Base-by-base conservation (phyloP, 768 basidiomycete genomes). In the Obba rivulosa region DNA sequence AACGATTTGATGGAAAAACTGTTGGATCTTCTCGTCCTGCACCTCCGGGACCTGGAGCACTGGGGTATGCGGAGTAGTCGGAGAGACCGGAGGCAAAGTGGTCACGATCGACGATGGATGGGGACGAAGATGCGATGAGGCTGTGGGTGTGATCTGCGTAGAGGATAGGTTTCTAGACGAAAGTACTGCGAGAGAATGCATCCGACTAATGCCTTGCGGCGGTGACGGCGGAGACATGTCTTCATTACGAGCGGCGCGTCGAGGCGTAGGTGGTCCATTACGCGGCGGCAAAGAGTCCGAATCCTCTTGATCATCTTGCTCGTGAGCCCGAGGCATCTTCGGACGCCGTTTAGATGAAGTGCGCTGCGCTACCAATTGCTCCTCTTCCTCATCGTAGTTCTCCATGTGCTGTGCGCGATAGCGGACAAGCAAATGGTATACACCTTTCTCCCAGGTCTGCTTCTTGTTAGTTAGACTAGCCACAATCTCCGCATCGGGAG, bases 401-500 rank as follows among this genome's bases (percentile, higher is more conserved):
- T 88, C 85, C 37, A 90, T 63, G 47, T 83, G 81, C 55, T 76
- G 80, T 43, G 78, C 77, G 38, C 93, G 81, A 67, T 96, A 97
- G 54, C 81, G 81, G 46, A 85, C 73, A n/a, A 99, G 75, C 4
- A 97, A 70, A 60, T 89, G 84, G 66, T 99, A 99, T 41, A 98
- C 88, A 0, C 90, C 91, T 68, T 99, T 97, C 64, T 98, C 92
- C 88, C 92, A 94, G 23, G 87, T 94, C 43, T 81, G 81, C 47
- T 83, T 80, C 44, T 69, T 58, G 57, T 75, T 82, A 61, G 68
- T 74, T 58, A 99, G 70, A 45, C 78, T 82, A 42, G 77, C 73
- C 42, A 83, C 72, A 46, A 98, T 81, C 24, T 86, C 82, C 9
- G 78, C 76, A 46, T 94, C 90, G 2, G 81, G 68, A 1, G 81